A percentile compares a stretch with the other conserved stretches of the same genome.
Conservation (phyloP, 1,284 basidiomycete species). For the Heliocybe sulcata region DNA sequence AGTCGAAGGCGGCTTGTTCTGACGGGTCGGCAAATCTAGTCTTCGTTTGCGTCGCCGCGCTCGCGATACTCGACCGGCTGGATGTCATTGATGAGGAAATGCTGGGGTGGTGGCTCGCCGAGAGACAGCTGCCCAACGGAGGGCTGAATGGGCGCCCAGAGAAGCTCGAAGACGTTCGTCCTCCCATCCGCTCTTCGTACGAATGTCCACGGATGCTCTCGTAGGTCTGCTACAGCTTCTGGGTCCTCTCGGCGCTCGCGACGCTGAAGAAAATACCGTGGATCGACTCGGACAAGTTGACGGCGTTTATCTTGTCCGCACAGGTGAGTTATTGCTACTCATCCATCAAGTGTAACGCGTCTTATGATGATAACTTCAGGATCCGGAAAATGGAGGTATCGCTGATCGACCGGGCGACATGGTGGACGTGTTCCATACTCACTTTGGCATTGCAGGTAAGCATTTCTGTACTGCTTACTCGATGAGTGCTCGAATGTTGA, state of each 20-base stretch:
- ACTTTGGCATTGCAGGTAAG: constrained; percentile 87
- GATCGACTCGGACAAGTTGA: constrained; percentile 86
- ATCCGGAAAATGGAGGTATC: constrained; percentile 88
- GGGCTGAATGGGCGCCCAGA: constrained; percentile 95
- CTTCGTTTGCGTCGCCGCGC: constrained; percentile 82
- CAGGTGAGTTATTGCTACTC: constrained; percentile 45
- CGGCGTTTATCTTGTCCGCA: constrained; percentile 80
- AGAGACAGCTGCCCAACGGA: constrained; percentile 89
- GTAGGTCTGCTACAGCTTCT: constrained; percentile 96
- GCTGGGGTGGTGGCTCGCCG: constrained; percentile 88
- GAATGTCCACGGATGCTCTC: no score
- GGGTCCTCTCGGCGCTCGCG: constrained; percentile 87
- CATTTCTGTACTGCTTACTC: constrained; percentile 8
- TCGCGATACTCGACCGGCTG: constrained; percentile 82
- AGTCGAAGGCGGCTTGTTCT: not conserved
- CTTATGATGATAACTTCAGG: constrained; percentile 37
- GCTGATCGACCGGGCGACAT: constrained; percentile 92
- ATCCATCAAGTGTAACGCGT: constrained; percentile 1
- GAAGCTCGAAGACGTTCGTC: constrained; percentile 92
- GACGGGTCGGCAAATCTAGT: constrained; percentile 38
- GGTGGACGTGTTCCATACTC: constrained; percentile 94
- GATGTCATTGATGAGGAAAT: constrained; percentile 73
- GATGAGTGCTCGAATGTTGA: not conserved
- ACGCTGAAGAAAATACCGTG: constrained; percentile 83
- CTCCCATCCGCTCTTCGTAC: no score